Evolutionary conservation across 2,329 filamentous ascomycete species (phyloP).

Genomic region (Bipolaris cookei): DNA sequence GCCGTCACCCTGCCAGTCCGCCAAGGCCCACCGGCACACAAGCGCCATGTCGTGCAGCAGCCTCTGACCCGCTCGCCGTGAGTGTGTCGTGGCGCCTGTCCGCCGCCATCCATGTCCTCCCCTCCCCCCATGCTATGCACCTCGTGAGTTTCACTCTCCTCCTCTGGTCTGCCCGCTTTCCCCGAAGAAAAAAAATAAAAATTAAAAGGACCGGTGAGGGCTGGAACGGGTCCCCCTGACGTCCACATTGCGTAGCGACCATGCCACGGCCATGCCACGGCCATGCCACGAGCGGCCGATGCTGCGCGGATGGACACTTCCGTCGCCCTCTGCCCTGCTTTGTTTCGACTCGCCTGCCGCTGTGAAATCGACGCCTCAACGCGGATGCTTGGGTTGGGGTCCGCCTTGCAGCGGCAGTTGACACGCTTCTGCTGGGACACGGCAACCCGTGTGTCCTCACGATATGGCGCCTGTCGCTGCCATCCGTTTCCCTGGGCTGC

Average conservation of each 20-base stretch:
- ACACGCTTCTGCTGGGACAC: not conserved
- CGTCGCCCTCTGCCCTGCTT: slow-evolving; percentile 3
- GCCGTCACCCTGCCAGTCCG: slow-evolving; percentile 24
- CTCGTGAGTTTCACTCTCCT: slow-evolving; percentile 23
- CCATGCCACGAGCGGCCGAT: not conserved
- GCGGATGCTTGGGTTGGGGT: not conserved
- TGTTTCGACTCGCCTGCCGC: not conserved
- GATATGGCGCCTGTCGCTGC: not conserved
- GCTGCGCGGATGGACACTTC: slow-evolving; percentile 12
- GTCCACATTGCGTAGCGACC: slow-evolving; percentile 6
- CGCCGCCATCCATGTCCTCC: no score
- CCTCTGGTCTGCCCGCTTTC: not conserved
- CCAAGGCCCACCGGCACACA: slow-evolving; percentile 4
- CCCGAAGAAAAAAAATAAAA: not conserved
- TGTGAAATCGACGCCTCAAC: not conserved
- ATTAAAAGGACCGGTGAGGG: slow-evolving; percentile 8
- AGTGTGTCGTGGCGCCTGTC: slow-evolving; percentile 10
- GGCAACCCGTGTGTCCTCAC: not conserved
- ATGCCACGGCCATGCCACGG: not conserved
- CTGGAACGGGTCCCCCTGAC: slow-evolving; percentile 15
- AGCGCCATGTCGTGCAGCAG: slow-evolving; percentile 5
- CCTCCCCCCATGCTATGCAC: slow-evolving; percentile 11
- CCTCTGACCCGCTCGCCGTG: slow-evolving; percentile 3
- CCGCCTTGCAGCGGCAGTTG: not conserved
- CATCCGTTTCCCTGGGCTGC: not conserved